A percentile compares a stretch with the other conserved stretches of the same genome.
These are phyloP conservation scores for Hordeum marinum DNA, from an alignment of 176 grass and related monocot species.

Conservation along the genomic window DNA sequence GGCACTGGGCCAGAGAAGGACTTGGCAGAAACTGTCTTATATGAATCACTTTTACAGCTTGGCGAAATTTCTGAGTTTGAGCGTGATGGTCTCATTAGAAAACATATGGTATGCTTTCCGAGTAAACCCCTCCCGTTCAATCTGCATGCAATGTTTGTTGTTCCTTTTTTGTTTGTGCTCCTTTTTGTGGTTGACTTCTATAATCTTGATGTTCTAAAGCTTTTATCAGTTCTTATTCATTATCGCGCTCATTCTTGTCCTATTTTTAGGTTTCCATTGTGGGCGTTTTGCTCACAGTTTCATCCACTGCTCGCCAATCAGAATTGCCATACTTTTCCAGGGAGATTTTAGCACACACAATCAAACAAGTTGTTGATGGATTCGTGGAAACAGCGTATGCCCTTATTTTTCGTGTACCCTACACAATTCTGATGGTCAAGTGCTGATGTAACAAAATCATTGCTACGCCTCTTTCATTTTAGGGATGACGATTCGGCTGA, in stretches of 20 bases:
- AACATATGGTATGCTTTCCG: conserved; percentile 66
- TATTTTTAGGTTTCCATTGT: conserved; percentile 84
- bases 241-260: conserved; percentile 18
- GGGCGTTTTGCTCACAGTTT: conserved; percentile 61
- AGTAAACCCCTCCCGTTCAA: conserved; percentile 13
- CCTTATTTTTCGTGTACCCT: conserved; percentile 9
- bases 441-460: conserved; percentile 15
- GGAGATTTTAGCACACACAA: conserved; percentile 50
- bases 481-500: conserved; percentile 57
- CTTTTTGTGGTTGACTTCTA: conserved; percentile 2
- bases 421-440: conserved; percentile 6
- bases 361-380: conserved; percentile 91
- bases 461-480: conserved; percentile 34
- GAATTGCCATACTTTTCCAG: conserved; percentile 73
- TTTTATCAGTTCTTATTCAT: not conserved
- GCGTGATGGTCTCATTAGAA: conserved; percentile 93
- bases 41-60: conserved; percentile 74
- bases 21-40: conserved; percentile 59
- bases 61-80: conserved; percentile 80
- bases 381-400: conserved; percentile 78
- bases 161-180: not conserved
- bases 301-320: conserved; percentile 41
- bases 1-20: conserved; percentile 67
- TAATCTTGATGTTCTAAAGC: conserved; percentile 11
- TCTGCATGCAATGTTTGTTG: conserved; percentile 7